Evolutionary conservation across 768 basidiomycete genomes (phyloP).

Genomic region (Psilocybe sp.): DNA sequence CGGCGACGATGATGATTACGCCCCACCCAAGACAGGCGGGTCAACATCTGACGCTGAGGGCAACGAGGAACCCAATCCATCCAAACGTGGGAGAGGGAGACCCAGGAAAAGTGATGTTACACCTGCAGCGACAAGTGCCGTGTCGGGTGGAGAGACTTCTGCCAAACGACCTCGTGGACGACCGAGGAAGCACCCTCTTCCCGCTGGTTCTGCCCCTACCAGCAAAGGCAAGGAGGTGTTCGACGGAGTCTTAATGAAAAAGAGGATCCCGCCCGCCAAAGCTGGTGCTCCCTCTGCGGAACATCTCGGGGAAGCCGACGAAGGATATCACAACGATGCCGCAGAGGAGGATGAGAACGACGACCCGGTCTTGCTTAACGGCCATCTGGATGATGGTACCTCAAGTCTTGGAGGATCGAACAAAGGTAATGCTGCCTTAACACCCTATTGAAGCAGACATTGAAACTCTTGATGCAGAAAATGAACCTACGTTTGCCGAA

Average conservation of each 20-base stretch:
- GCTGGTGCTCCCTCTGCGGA: not conserved
- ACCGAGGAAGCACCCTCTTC: slow-evolving; percentile 11
- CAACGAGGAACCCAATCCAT: not conserved
- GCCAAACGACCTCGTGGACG: slow-evolving; percentile 13
- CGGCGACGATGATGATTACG: not conserved
- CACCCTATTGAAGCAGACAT: too few species aligned
- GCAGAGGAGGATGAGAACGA: slow-evolving; percentile 12
- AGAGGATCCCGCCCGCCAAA: slow-evolving; percentile 1
- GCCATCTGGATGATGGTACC: slow-evolving; percentile 2
- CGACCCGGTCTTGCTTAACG: not conserved
- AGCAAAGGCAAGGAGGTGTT: slow-evolving; percentile 16
- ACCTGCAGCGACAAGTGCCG: not conserved
- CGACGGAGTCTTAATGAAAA: slow-evolving; percentile 14
- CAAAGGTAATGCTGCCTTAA: slow-evolving; percentile 10
- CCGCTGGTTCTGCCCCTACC: slow-evolving; percentile 2
- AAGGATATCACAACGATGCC: slow-evolving; percentile 11
- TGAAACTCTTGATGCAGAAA: too few species aligned
- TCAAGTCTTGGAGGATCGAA: slow-evolving; percentile 15
- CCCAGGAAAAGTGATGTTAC: slow-evolving; percentile 10
- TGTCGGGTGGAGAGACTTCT: not conserved
- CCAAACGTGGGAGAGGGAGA: slow-evolving; percentile 14
- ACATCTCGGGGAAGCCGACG: not conserved
- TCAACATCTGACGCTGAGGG: not conserved
- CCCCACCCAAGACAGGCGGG: not conserved
- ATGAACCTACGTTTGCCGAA: too few species aligned